These are phyloP conservation scores for Ophiostoma fasciatum DNA, from an alignment of 2,329 filamentous ascomycete species.

Conservation along the genomic window DNA sequence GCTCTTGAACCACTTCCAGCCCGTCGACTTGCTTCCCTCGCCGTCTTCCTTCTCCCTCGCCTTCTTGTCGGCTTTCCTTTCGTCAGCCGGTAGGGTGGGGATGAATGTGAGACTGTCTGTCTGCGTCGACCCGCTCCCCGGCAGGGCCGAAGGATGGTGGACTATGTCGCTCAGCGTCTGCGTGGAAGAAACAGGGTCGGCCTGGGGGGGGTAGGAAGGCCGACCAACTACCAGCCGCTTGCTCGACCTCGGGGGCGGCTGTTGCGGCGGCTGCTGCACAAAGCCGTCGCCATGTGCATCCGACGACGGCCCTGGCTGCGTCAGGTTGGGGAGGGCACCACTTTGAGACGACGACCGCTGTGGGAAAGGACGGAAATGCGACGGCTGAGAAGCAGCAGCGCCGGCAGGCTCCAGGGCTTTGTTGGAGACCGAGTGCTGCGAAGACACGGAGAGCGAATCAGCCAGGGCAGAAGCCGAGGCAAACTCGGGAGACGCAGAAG, in stretches of 20 bases:
- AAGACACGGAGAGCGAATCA: background rate
- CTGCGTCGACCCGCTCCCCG: slow-evolving; percentile 49
- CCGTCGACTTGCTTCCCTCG: slow-evolving; percentile 58
- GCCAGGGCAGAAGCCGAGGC: background rate
- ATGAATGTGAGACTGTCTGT: slow-evolving; percentile 72
- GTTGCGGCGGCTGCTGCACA: slow-evolving; percentile 22
- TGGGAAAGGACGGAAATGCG: slow-evolving; percentile 26
- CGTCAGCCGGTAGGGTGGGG: slow-evolving; percentile 53
- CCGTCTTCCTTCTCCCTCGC: slow-evolving; percentile 53
- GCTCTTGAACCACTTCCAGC: slow-evolving; percentile 72
- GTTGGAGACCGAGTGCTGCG: background rate
- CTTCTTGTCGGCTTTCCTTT: slow-evolving; percentile 61
- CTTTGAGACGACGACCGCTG: slow-evolving; percentile 41
- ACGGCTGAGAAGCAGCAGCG: no score
- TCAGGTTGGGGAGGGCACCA: slow-evolving; percentile 26
- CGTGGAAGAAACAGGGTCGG: no score
- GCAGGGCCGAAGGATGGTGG: slow-evolving; percentile 50
- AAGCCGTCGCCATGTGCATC: slow-evolving; percentile 32
- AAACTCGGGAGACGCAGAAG: background rate
- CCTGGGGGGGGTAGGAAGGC: no score
- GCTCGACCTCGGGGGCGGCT: slow-evolving; percentile 18
- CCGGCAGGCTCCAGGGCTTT: background rate
- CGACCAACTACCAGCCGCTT: slow-evolving; percentile 14
- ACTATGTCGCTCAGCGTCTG: slow-evolving; percentile 50
- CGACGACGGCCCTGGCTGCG: slow-evolving; percentile 23